Conservation (phyloP, 108 stramenopile genomes). For the Thalassiosira profunda region DNA sequence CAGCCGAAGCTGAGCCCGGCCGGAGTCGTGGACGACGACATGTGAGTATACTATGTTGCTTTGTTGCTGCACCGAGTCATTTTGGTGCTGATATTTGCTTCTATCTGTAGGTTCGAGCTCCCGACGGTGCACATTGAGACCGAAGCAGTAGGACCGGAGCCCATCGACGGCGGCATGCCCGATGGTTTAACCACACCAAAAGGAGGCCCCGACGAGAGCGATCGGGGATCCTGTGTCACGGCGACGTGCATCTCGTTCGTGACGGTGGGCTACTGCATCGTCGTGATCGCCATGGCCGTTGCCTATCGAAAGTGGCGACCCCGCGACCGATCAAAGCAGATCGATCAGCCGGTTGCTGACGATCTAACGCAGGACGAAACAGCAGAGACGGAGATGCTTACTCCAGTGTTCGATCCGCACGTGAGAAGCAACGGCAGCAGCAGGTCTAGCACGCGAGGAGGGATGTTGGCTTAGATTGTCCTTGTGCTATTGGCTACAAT, state of each 20-base stretch:
- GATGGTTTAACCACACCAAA: not conserved
- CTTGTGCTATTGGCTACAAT: no score
- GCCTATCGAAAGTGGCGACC: constrained; percentile 37
- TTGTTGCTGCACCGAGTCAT: no score
- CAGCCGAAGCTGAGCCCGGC: constrained; percentile 14
- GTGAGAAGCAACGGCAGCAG: not conserved
- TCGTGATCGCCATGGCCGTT: constrained; percentile 45
- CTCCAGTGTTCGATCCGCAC: constrained; percentile 25
- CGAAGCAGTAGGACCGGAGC: not conserved
- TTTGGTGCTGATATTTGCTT: no score
- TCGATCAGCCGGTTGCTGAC: constrained; percentile 7
- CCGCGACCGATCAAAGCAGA: constrained; percentile 36
- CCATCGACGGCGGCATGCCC: no score
- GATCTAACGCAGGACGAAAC: not conserved
- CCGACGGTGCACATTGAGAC: constrained; percentile 1
- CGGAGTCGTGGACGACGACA: constrained; percentile 17
- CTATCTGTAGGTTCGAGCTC: no score
- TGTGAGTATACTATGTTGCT: no score
- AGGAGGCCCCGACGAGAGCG: not conserved
- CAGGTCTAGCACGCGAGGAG: not conserved
- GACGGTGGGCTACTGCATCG: constrained; percentile 50
- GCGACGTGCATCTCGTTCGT: constrained; percentile 63
- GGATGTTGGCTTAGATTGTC: not conserved
- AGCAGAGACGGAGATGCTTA: constrained; percentile 24
- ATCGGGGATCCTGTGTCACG: constrained; percentile 27